Evolutionary conservation across 2,329 filamentous ascomycete genomes (phyloP).

Genomic region (Nannizzia gypsea): DNA sequence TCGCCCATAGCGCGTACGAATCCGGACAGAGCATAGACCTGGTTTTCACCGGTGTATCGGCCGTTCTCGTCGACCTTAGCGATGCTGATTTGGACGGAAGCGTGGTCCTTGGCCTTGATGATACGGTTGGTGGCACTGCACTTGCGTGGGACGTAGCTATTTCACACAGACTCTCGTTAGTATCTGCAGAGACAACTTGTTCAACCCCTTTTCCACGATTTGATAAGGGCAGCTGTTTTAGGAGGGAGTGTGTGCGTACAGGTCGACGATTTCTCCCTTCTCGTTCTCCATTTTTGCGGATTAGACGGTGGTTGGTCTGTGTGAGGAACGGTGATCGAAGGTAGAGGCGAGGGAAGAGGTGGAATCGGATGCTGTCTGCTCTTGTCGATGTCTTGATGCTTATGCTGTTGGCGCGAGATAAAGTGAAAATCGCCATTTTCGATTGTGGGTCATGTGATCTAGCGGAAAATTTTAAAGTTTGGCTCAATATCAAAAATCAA

Average conservation of each 20-base stretch:
- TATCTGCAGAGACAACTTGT: neutral
- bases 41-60: constrained; percentile 91
- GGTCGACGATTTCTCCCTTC: constrained; percentile 98
- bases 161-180: constrained; percentile 8
- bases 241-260: constrained; percentile 49
- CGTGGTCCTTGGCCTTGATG: constrained; percentile 99
- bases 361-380: neutral
- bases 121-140: constrained; percentile 98
- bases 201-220: neutral
- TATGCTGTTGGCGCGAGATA: constrained; percentile 7
- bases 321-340: constrained; percentile 7
- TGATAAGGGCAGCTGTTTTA: neutral
- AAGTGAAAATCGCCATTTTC: constrained; percentile 6
- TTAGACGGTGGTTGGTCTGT: constrained; percentile 20
- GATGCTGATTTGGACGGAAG: constrained; percentile 90
- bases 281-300: constrained; percentile 94
- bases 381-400: constrained; percentile 3
- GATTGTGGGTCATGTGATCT: constrained; percentile 18
- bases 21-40: constrained; percentile 92
- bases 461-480: neutral
- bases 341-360: neutral
- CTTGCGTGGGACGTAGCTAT: constrained; percentile 94
- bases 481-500: constrained; percentile 1
- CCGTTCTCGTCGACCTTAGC: constrained; percentile 99
- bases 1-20: constrained; percentile 98